Percentiles rank a stretch among this genome's conserved stretches.
phyloP scores from a whole-genome alignment of 139 green algal species.

The Coelastrella sp. region DNA sequence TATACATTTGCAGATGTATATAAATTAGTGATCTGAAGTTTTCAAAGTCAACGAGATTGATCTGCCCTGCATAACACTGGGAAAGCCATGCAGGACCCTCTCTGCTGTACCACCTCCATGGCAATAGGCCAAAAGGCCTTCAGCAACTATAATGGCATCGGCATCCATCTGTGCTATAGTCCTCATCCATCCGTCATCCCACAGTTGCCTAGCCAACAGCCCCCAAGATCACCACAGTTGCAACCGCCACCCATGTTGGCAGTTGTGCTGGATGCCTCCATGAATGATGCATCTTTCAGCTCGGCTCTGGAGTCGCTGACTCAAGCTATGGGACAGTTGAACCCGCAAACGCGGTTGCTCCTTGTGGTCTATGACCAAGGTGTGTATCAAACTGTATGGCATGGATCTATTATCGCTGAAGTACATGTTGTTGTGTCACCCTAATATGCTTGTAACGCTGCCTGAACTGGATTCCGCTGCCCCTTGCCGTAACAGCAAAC shows the following conservation, averaged over 20 bases:
- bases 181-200: not conserved
- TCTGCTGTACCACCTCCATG: slow-evolving; percentile 28
- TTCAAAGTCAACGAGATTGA: no score
- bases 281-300: not conserved
- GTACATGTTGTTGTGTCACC: no score
- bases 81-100: not conserved
- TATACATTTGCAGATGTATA: no score
- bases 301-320: not conserved
- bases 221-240: not conserved
- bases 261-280: slow-evolving; percentile 32
- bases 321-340: slow-evolving; percentile 29
- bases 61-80: no score
- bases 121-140: slow-evolving; percentile 32
- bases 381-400: not conserved
- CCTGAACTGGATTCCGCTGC: no score
- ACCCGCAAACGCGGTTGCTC: slow-evolving; percentile 32
- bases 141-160: slow-evolving; percentile 41
- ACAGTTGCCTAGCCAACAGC: not conserved
- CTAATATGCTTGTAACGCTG: no score
- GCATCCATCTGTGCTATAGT: slow-evolving; percentile 13
- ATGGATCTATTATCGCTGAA: no score
- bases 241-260: slow-evolving; percentile 43
- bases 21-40: no score
- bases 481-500: no score
- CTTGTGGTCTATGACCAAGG: slow-evolving; percentile 26